phyloP scores from a whole-genome alignment of 208 protist genomes.

The Leishmania braziliensis region DNA sequence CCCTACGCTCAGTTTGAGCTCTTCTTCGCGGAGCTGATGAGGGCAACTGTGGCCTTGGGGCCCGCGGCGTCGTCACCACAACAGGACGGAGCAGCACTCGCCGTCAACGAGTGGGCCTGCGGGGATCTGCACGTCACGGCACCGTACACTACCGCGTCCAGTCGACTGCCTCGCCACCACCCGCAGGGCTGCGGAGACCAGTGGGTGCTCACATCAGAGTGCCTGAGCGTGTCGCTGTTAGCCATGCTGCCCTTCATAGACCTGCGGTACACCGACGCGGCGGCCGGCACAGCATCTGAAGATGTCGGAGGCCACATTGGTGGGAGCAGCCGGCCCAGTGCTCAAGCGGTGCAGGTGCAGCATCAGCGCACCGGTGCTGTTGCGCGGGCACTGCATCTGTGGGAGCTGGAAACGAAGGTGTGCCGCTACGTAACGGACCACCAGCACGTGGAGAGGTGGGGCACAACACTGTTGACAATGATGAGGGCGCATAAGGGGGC shows the following conservation, averaged over 20 bases:
- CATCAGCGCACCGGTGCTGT: conserved; percentile 31
- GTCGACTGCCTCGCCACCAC: conserved; percentile 20
- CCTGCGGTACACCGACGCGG: conserved; percentile 5
- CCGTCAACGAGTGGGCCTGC: conserved; percentile 6
- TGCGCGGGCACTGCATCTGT: conserved; percentile 24
- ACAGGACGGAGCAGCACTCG: neutral
- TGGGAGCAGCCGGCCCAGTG: neutral
- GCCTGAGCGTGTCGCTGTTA: conserved; percentile 28
- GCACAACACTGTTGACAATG: conserved; percentile 13
- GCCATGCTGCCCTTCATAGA: conserved; percentile 34
- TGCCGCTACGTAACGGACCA: conserved; percentile 26
- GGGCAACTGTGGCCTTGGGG: conserved; percentile 7
- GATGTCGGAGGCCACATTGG: neutral
- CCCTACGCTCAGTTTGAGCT: conserved; percentile 24
- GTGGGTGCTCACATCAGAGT: conserved; percentile 37
- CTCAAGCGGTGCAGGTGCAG: conserved; percentile 11
- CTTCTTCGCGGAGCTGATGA: conserved; percentile 48
- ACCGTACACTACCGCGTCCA: conserved; percentile 13
- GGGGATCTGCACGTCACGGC: neutral
- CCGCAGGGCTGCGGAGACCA: conserved; percentile 25
- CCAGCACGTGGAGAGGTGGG: conserved; percentile 23
- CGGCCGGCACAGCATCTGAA: neutral
- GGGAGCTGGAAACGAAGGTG: conserved; percentile 23
- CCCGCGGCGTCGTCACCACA: neutral
- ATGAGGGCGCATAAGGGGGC: conserved; percentile 13